Conservation (phyloP, 768 basidiomycete species). For the Podaxis sp. region DNA sequence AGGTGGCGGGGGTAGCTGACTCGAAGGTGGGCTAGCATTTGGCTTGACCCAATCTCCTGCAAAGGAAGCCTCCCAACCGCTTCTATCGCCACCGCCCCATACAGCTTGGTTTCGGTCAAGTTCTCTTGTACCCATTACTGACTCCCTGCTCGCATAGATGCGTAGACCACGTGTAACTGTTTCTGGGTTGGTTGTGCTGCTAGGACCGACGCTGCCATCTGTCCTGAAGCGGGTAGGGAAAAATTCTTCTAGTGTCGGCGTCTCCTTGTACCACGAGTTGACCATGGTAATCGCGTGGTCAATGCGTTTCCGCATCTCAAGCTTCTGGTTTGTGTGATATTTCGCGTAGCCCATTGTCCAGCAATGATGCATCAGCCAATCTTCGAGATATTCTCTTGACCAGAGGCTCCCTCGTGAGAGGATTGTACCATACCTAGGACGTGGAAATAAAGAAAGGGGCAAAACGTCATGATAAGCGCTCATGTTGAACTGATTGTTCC, state of each 20-base stretch:
- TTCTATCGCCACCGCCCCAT: conserved; percentile 8
- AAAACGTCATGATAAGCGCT: not conserved
- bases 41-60: not conserved
- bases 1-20: not conserved
- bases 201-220: not conserved
- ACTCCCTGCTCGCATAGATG: not conserved
- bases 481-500: not conserved
- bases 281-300: conserved; percentile 49
- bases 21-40: not conserved
- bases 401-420: conserved; percentile 49
- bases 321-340: conserved; percentile 44
- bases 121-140: not conserved
- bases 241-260: conserved; percentile 3
- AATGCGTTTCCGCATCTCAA: conserved; percentile 50
- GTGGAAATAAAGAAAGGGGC: conserved; percentile 3
- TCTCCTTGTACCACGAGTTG: conserved; percentile 24
- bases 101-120: not conserved
- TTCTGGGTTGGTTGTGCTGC: not conserved
- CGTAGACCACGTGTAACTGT: not conserved
- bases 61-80: conserved; percentile 1
- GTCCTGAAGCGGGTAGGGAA: conserved; percentile 9
- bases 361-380: conserved; percentile 57
- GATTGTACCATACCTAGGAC: conserved; percentile 50
- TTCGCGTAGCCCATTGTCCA: conserved; percentile 62
- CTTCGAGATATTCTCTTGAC: conserved; percentile 53